Base-by-base conservation (phyloP, 305 asterid genomes). In the Andrographis paniculata region DNA sequence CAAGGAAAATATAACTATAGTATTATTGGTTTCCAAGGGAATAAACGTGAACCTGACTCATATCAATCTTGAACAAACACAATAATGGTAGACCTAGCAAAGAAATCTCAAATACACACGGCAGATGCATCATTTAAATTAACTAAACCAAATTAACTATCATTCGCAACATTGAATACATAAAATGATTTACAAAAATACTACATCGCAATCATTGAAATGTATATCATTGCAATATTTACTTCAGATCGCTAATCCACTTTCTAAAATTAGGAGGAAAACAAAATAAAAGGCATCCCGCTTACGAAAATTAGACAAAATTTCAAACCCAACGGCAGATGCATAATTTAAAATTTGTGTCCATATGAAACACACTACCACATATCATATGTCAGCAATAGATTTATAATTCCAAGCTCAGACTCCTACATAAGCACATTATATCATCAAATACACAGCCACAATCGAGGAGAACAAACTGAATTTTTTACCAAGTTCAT, bases 401-500 rank as follows among this genome's bases (percentile, higher is more conserved):
- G 59, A 63, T 53, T 50, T 59, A 27, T 18, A 55, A 48, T 55
- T 40, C 53, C 63, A 42, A 12, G 13, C 44, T 59, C 24, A 64
- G 19, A 17, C 36, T 35, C 23, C 38, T 42, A 47, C 10, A 39
- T 16, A 21, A 48, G 15, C 20, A 41, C n/a, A 31, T 14, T 15
- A 40, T 27, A 22, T 24, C 17, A 27, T 42, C 37, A 48, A 42
- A n/a, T n/a, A n/a, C n/a, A n/a, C n/a, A n/a, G n/a, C n/a, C n/a
- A 37, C 22, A 27, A 30, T 52, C 0, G 18, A 6, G 44, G 46
- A 17, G 15, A 45, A 62, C 3, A 50, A 54, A 43, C 45, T 48
- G 58, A 35, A 59, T 63, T 33, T 1, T 61, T 78, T 80, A 87
- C 99, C 99, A 44, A 91, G 99, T 70, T 91, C 96, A 45, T 91